phyloP scores from a whole-genome alignment of 1,284 basidiomycete species.

The Leucoagaricus sp. region DNA sequence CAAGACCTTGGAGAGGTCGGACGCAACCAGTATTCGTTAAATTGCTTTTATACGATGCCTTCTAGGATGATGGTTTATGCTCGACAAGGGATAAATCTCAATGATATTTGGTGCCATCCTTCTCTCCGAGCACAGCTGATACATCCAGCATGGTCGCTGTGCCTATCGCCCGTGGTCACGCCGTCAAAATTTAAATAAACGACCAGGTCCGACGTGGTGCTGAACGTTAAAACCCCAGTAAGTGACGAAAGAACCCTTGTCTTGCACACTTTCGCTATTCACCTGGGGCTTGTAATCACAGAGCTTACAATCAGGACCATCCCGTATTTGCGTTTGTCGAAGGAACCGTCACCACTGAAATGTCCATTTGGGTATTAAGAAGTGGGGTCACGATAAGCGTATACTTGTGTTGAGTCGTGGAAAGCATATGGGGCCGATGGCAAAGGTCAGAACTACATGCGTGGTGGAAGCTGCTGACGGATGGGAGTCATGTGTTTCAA shows the following conservation, averaged over 20 bases:
- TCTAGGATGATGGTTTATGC: too few species aligned
- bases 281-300: not conserved
- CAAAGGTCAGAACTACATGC: not conserved
- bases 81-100: too few species aligned
- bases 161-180: not conserved
- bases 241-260: not conserved
- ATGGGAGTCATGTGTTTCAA: not conserved
- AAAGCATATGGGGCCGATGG: not conserved
- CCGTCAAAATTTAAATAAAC: not conserved
- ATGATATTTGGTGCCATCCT: not conserved
- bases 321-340: not conserved
- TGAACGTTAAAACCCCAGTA: not conserved
- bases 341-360: not conserved
- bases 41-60: not conserved
- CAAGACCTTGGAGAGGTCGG: not conserved
- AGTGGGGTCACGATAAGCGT: not conserved
- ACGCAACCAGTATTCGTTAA: not conserved
- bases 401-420: not conserved
- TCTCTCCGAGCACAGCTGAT: not conserved
- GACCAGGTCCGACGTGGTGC: not conserved
- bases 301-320: not conserved
- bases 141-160: not conserved
- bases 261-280: not conserved
- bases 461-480: not conserved
- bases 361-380: not conserved